These are phyloP conservation scores for Lonicera japonica DNA, from an alignment of 129 eudicot genomes.

Conservation along the genomic window DNA sequence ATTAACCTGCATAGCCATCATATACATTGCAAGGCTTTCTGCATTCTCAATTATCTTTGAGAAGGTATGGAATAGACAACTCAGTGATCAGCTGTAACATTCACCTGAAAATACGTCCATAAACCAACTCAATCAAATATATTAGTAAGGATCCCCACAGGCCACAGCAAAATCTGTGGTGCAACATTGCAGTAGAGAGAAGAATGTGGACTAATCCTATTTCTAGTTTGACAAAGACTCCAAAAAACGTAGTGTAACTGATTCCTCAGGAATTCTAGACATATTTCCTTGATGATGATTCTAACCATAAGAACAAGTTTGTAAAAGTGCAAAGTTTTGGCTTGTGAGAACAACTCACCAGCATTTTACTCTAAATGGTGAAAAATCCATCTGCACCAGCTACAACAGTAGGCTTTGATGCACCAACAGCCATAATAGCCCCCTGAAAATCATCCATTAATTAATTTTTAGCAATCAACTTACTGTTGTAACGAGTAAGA, in stretches of 20 bases:
- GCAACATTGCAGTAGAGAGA: too few relatives aligned
- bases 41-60: slow-evolving; percentile 80
- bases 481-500: neutral
- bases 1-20: slow-evolving; percentile 3
- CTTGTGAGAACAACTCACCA: slow-evolving; percentile 39
- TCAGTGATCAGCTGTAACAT: slow-evolving; percentile 92
- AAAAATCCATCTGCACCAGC: slow-evolving; percentile 84
- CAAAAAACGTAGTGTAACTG: too few relatives aligned
- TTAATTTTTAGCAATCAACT: neutral
- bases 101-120: slow-evolving; percentile 49
- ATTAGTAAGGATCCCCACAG: too few relatives aligned
- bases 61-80: slow-evolving; percentile 74
- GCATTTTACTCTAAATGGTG: slow-evolving; percentile 91
- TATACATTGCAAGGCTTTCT: slow-evolving; percentile 71
- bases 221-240: too few relatives aligned
- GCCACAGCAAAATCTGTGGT: neutral
- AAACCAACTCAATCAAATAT: neutral
- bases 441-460: slow-evolving; percentile 47
- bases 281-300: too few relatives aligned
- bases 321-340: too few relatives aligned
- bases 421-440: slow-evolving; percentile 99
- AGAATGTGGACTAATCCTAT: too few relatives aligned
- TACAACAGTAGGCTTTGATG: slow-evolving; percentile 84
- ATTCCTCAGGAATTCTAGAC: too few relatives aligned
- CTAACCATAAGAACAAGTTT: too few relatives aligned